phyloP scores from a whole-genome alignment of 2,329 filamentous ascomycete species.

The Fusarium goolgardi region DNA sequence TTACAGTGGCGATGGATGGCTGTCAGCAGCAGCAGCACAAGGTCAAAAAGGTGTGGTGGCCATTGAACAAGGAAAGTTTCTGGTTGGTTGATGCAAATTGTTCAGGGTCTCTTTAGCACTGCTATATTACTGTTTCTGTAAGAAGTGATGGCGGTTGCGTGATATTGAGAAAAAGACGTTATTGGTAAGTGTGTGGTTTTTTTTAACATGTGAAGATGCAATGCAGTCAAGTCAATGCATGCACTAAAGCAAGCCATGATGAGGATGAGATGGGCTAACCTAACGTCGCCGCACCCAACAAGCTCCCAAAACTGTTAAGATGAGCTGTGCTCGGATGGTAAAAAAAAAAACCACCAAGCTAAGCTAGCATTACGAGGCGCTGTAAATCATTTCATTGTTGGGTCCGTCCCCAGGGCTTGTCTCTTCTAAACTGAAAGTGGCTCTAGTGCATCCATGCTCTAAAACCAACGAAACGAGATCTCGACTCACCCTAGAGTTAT shows the following conservation, averaged over 20 bases:
- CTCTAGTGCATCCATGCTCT: not conserved
- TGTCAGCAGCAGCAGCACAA: not conserved
- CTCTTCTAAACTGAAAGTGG: not conserved
- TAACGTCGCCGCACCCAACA: constrained; percentile 29
- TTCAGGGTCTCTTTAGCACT: constrained; percentile 8
- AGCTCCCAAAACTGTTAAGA: constrained; percentile 22
- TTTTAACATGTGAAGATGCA: constrained; percentile 21
- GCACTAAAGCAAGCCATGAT: constrained; percentile 13
- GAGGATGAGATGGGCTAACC: constrained; percentile 20
- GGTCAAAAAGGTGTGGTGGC: constrained; percentile 8
- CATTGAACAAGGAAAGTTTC: constrained; percentile 15
- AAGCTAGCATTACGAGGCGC: constrained; percentile 24
- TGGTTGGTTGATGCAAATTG: constrained; percentile 26
- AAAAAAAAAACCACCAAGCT: not conserved
- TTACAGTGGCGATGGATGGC: constrained; percentile 21
- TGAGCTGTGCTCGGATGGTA: not conserved
- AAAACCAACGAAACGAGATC: not conserved
- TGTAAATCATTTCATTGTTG: constrained; percentile 20
- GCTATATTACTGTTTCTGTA: not conserved
- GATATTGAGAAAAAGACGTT: not conserved
- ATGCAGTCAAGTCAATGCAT: not conserved
- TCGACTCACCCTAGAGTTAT: constrained; percentile 12
- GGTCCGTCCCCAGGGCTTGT: constrained; percentile 7
- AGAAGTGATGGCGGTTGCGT: not conserved
- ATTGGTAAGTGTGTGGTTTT: not conserved